Conservation (phyloP, 2,329 filamentous ascomycete genomes). For the Pleoardoris graminearum region DNA sequence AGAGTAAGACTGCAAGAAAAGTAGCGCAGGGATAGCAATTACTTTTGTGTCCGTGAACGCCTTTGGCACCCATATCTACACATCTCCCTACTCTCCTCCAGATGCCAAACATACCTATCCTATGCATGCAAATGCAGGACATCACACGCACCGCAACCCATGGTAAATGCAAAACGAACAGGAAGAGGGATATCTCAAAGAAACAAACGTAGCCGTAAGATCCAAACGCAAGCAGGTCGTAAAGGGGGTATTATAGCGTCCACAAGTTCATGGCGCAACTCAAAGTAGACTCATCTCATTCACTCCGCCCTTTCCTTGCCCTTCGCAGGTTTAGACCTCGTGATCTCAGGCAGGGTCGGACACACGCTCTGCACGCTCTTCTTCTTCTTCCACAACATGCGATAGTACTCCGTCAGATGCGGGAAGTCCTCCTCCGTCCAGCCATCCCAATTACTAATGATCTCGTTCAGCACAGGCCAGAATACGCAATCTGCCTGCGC, state of each 20-base stretch:
- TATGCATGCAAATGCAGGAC: not conserved
- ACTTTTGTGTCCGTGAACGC: slow-evolving; percentile 1
- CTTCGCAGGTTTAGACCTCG: slow-evolving; percentile 3
- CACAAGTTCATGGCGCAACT: not conserved
- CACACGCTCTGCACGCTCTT: slow-evolving; percentile 31
- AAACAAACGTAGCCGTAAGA: not conserved
- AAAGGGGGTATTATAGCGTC: not conserved
- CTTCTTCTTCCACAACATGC: slow-evolving; percentile 37
- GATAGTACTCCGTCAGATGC: slow-evolving; percentile 31
- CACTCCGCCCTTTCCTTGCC: slow-evolving; percentile 2
- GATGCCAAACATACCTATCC: not conserved
- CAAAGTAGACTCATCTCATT: no score
- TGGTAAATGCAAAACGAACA: not conserved
- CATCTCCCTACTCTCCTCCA: not conserved
- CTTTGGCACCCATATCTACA: slow-evolving; percentile 1
- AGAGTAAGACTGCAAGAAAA: no score
- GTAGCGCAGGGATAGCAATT: not conserved
- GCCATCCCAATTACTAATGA: slow-evolving; percentile 24
- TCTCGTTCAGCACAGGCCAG: slow-evolving; percentile 40
- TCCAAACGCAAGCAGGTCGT: not conserved
- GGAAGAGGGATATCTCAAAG: slow-evolving; percentile 2
- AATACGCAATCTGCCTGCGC: slow-evolving; percentile 37
- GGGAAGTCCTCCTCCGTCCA: slow-evolving; percentile 28
- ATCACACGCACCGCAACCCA: not conserved
- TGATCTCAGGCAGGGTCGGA: slow-evolving; percentile 19